phyloP scores from a whole-genome alignment of 1,284 basidiomycete genomes.

The Ceratobasidium sp. region DNA sequence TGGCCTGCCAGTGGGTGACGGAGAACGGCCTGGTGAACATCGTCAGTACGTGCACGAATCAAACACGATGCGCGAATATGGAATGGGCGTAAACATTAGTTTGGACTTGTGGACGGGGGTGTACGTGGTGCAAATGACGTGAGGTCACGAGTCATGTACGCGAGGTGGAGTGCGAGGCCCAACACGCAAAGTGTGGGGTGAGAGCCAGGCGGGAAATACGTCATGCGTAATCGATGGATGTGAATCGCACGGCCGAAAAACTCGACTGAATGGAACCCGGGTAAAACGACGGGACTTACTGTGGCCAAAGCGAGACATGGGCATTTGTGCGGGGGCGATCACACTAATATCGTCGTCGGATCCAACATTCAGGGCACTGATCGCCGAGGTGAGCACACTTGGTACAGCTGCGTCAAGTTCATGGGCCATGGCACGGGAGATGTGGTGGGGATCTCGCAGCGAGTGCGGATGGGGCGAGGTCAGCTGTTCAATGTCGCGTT shows the following conservation, averaged over 20 bases:
- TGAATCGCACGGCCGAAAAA: too few species aligned
- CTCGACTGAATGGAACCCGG: too few species aligned
- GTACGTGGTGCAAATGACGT: background rate
- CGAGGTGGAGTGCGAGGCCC: background rate
- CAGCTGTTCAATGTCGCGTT: constrained; percentile 38
- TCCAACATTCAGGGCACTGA: constrained; percentile 35
- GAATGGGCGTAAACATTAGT: too few species aligned
- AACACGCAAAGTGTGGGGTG: background rate
- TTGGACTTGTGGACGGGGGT: background rate
- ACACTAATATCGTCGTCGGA: constrained; percentile 40
- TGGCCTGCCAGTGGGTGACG: constrained; percentile 11
- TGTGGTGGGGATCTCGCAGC: constrained; percentile 37
- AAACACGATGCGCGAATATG: background rate
- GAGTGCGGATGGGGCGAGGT: background rate
- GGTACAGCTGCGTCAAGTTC: constrained; percentile 38
- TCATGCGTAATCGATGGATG: too few species aligned
- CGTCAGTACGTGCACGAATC: background rate
- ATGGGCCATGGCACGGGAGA: constrained; percentile 36
- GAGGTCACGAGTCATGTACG: background rate
- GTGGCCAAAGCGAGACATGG: background rate
- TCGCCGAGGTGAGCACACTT: constrained; percentile 34
- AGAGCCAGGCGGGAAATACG: background rate
- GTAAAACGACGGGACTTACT: constrained; percentile 7
- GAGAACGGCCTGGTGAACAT: constrained; percentile 3
- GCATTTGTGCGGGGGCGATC: constrained; percentile 31